These are phyloP conservation scores for Spathaspora girioi DNA, from an alignment of 805 yeast species.

Conservation along the genomic window DNA sequence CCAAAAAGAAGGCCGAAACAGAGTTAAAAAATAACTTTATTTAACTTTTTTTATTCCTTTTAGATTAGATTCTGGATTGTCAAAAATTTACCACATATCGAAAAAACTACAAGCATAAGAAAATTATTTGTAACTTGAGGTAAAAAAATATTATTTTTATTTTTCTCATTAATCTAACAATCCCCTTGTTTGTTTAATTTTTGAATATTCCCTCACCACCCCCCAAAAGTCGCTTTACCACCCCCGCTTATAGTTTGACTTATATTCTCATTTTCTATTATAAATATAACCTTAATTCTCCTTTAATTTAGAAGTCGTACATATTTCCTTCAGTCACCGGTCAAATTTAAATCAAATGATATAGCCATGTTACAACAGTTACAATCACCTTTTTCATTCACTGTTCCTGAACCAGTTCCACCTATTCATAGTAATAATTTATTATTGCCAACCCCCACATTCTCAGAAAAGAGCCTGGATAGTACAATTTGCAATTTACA, in stretches of 20 bases:
- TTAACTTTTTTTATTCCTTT: background rate
- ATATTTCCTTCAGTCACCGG: background rate
- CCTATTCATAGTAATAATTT: background rate
- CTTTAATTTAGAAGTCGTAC: background rate
- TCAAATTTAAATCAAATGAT: background rate
- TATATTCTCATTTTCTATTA: background rate
- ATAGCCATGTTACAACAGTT: conserved; percentile 4
- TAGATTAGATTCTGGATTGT: background rate
- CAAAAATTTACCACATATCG: background rate
- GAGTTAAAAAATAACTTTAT: background rate
- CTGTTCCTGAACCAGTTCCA: background rate
- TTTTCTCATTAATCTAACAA: background rate
- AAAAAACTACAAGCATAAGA: background rate
- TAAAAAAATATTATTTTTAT: background rate
- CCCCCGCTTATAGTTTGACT: background rate
- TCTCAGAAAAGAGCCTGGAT: background rate
- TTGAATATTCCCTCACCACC: background rate
- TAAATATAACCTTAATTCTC: conserved; percentile 1
- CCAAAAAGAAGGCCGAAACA: background rate
- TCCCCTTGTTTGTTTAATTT: background rate
- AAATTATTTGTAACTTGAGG: background rate
- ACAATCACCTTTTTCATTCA: conserved; percentile 2
- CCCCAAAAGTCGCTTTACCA: background rate
- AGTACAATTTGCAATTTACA: background rate
- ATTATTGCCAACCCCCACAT: conserved; percentile 1